Evolutionary conservation across 1,139 yeast genomes (phyloP), one percentile per base, ranked within the genome.

Genomic region (Martiniozyma asiatica): DNA sequence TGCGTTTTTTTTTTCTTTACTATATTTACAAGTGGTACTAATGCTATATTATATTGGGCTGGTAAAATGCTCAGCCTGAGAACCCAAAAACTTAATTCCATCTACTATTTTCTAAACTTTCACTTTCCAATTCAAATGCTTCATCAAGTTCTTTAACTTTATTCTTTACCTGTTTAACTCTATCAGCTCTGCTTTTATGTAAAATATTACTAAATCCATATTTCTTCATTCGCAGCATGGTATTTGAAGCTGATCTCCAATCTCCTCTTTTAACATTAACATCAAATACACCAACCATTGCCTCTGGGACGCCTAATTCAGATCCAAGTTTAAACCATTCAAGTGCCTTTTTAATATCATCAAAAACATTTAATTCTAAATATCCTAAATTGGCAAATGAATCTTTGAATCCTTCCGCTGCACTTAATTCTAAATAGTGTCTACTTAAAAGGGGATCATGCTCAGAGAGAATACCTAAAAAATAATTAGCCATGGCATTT

Each of bases 271-370:
- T 43, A 11, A 60, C 44, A 32, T 54, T 56, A 29, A 64, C 58
- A 48, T 85, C 95, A 47, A 84, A 79, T 35, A 72, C 62, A 0
- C 96, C 96, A 30, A 84, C 62, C 42, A 73, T 58, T 44, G 92
- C 81, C 24, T 72, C 64, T 26, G 71, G 60, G 41, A 70, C 76
- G 20, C 62, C 63, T 3, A 80, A 58, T 38, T 80, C 89, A 22
- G 70, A 63, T 0, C 95, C 97, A 27, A 85, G 55, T 42, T 68
- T 69, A 55, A 85, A 84, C 96, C 96, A 87, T 47, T 82, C 84
- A 24, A 63, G 56, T 1, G 93, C 82, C 41, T 71, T 71, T 4
- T 38, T 34, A 13, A 50, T 45, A 42, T 73, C 60, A n/a, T 61
- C 56, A 47, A 75, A 79, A 34, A 76, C 68, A 41, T 73, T 73